phyloP scores from a whole-genome alignment of 164 flowering plant species.

The Platanus orientalis region DNA sequence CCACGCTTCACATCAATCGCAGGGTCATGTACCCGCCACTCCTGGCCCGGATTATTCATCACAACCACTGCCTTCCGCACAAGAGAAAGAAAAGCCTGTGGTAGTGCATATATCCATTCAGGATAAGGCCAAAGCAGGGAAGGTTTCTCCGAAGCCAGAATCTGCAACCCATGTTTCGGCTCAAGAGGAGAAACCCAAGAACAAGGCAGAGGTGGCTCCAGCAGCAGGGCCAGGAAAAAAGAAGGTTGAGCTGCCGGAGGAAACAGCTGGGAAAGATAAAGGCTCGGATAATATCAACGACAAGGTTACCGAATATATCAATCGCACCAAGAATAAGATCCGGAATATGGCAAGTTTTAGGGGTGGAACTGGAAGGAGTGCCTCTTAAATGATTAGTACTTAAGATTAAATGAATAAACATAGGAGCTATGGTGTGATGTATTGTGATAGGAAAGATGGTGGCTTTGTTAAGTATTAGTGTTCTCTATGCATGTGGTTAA shows the following conservation, averaged over 20 bases:
- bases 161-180: not conserved
- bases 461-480: too few species aligned
- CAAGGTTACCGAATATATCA: constrained; percentile 27
- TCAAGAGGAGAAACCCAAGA: not conserved
- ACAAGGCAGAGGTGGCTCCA: constrained; percentile 4
- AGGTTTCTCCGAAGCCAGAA: not conserved
- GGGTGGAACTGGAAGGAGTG: constrained; percentile 19
- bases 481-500: too few species aligned
- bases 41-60: too few species aligned
- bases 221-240: not conserved
- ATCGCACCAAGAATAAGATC: constrained; percentile 27
- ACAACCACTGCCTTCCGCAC: too few species aligned
- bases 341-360: constrained; percentile 26
- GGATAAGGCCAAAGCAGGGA: not conserved
- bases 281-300: constrained; percentile 22
- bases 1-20: constrained; percentile 7
- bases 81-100: not conserved
- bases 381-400: constrained; percentile 14
- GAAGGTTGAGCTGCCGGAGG: not conserved
- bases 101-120: not conserved
- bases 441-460: too few species aligned
- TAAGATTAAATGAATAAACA: too few species aligned
- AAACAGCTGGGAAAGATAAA: not conserved
- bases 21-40: not conserved
- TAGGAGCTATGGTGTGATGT: too few species aligned